phyloP scores from a whole-genome alignment of 768 basidiomycete genomes.

The Lactifluus subvellereus region DNA sequence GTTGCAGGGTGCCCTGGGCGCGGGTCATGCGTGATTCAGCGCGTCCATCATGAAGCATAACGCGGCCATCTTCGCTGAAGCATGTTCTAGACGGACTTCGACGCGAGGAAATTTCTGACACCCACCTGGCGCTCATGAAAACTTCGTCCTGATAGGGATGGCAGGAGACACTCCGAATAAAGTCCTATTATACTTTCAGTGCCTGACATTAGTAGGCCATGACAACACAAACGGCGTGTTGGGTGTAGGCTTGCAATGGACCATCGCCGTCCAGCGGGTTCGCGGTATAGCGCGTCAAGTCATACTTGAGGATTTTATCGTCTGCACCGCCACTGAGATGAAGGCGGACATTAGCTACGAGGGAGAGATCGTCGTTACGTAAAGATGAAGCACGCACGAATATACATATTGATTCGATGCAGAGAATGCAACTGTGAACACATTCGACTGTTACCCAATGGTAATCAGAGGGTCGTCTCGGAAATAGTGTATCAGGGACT shows the following conservation, averaged over 20 bases:
- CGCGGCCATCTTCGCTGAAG: constrained; percentile 62
- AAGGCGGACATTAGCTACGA: neutral
- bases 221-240: constrained; percentile 26
- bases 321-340: constrained; percentile 19
- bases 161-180: constrained; percentile 56
- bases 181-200: constrained; percentile 41
- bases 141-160: constrained; percentile 65
- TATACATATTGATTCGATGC: constrained; percentile 56
- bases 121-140: constrained; percentile 63
- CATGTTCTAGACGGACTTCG: neutral
- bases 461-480: neutral
- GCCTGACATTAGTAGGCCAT: neutral
- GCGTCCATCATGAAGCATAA: constrained; percentile 59
- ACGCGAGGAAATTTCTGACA: neutral
- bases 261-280: neutral
- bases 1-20: constrained; percentile 49
- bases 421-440: constrained; percentile 68
- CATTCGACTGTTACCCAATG: constrained; percentile 46
- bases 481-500: constrained; percentile 6
- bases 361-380: neutral
- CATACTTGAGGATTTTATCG: constrained; percentile 16
- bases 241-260: constrained; percentile 13
- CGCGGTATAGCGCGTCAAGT: constrained; percentile 16
- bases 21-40: constrained; percentile 30
- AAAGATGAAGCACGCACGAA: constrained; percentile 44